Evolutionary conservation across 495 filamentous ascomycete genomes (phyloP).

Genomic region (Aspergillus asperescens): DNA sequence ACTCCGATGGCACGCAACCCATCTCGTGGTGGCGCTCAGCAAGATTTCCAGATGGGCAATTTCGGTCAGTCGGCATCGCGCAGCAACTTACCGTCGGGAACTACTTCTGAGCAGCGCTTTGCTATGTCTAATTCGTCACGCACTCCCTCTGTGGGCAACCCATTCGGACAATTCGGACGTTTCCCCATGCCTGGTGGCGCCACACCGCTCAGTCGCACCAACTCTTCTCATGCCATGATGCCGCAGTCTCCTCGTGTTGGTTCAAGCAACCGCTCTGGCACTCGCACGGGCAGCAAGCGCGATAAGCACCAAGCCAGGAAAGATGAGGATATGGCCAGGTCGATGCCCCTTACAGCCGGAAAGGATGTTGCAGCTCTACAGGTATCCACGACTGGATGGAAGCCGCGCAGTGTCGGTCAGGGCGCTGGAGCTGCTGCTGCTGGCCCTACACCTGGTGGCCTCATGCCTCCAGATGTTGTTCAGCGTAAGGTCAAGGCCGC

Average conservation of each 20-base stretch:
- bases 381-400: slow-evolving; percentile 73
- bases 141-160: slow-evolving; percentile 43
- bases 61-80: slow-evolving; percentile 49
- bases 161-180: slow-evolving; percentile 52
- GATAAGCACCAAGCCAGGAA: slow-evolving; percentile 51
- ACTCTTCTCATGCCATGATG: slow-evolving; percentile 51
- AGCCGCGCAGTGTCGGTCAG: slow-evolving; percentile 65
- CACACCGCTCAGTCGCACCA: slow-evolving; percentile 47
- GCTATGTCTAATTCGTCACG: slow-evolving; percentile 29
- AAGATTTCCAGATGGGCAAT: slow-evolving; percentile 61
- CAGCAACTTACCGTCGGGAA: slow-evolving; percentile 59
- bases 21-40: slow-evolving; percentile 42
- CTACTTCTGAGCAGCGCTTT: slow-evolving; percentile 49
- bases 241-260: slow-evolving; percentile 51
- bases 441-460: slow-evolving; percentile 51
- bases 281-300: slow-evolving; percentile 54
- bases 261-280: slow-evolving; percentile 45
- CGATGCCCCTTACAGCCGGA: slow-evolving; percentile 82
- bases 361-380: slow-evolving; percentile 75
- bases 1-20: slow-evolving; percentile 52
- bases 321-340: slow-evolving; percentile 62
- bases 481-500: slow-evolving; percentile 98
- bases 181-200: slow-evolving; percentile 57
- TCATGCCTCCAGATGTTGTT: slow-evolving; percentile 85
- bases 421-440: slow-evolving; percentile 36